Evolutionary conservation across 2,329 filamentous ascomycete genomes (phyloP).

Genomic region (Massarina eburnea): DNA sequence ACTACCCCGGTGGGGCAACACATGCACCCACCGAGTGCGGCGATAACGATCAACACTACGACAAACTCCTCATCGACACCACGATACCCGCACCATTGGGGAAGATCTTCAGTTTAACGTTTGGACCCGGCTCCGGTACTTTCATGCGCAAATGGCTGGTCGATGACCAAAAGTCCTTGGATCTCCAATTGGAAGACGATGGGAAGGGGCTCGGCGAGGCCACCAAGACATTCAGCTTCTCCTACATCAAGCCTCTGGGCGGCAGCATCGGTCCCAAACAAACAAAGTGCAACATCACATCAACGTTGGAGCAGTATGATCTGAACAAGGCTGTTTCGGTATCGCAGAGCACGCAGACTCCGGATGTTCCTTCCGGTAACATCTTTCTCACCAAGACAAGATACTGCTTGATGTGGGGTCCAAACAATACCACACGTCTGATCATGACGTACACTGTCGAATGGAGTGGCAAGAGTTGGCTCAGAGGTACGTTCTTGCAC

Average conservation of each 20-base stretch:
- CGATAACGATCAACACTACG: conserved; percentile 77
- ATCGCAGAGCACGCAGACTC: conserved; percentile 81
- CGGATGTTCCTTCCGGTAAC: conserved; percentile 92
- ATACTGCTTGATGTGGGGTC: conserved; percentile 92
- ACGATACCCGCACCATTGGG: conserved; percentile 83
- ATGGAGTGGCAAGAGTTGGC: conserved; percentile 97
- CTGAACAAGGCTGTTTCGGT: conserved; percentile 84
- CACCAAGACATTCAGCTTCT: conserved; percentile 72
- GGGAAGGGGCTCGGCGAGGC: conserved; percentile 76
- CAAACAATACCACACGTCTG: conserved; percentile 80
- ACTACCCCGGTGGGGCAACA: conserved; percentile 81
- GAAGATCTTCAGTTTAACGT: conserved; percentile 86
- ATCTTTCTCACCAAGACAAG: conserved; percentile 90
- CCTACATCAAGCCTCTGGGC: conserved; percentile 88
- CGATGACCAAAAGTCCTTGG: conserved; percentile 83
- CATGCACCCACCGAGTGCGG: conserved; percentile 85
- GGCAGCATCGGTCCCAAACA: conserved; percentile 86
- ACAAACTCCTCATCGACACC: conserved; percentile 83
- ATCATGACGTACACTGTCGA: conserved; percentile 89
- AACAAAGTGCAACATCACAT: conserved; percentile 89
- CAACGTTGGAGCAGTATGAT: conserved; percentile 81
- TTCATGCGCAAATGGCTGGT: conserved; percentile 89
- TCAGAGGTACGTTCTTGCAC: conserved; percentile 70
- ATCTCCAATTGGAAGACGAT: conserved; percentile 81
- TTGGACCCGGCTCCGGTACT: conserved; percentile 73